Conservation (phyloP, 768 basidiomycete genomes). For the Lenzites betulinus region DNA sequence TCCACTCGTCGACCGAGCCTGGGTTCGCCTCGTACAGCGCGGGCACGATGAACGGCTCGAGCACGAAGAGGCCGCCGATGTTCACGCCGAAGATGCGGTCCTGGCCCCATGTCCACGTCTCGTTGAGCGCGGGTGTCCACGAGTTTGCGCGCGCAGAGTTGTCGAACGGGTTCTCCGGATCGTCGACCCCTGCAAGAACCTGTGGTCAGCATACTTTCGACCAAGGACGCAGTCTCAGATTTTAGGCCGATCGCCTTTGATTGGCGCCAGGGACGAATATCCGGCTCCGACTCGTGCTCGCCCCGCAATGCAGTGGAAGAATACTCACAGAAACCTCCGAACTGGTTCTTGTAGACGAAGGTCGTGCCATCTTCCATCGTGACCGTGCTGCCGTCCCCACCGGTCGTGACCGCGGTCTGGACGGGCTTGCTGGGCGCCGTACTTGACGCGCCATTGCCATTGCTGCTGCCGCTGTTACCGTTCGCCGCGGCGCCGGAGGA, state of each 20-base stretch:
- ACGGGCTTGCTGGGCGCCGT: slow-evolving; percentile 3
- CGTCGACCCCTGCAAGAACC: slow-evolving; percentile 52
- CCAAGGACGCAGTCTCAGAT: no score
- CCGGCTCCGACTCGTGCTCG: no score
- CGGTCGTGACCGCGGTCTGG: slow-evolving; percentile 40
- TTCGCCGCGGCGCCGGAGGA: slow-evolving; percentile 1
- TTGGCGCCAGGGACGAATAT: no score
- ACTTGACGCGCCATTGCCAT: slow-evolving; percentile 19
- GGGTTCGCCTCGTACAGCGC: slow-evolving; percentile 57
- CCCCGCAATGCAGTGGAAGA: no score
- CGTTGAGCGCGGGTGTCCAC: slow-evolving; percentile 80
- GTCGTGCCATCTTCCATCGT: slow-evolving; percentile 65
- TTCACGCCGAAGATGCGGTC: slow-evolving; percentile 70
- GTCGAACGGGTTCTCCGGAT: slow-evolving; percentile 75
- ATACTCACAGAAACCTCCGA: slow-evolving; percentile 71
- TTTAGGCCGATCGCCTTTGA: no score
- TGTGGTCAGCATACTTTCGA: neutral
- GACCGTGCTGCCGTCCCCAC: slow-evolving; percentile 71
- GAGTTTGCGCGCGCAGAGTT: slow-evolving; percentile 73
- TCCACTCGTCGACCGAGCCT: slow-evolving; percentile 63
- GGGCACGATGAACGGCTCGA: slow-evolving; percentile 79
- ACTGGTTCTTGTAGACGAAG: slow-evolving; percentile 76
- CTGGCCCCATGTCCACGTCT: slow-evolving; percentile 68
- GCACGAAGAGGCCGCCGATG: slow-evolving; percentile 72
- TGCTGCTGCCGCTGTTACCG: neutral